Conservation (phyloP, 345 rosid genomes). For the Dovyalis caffra region DNA sequence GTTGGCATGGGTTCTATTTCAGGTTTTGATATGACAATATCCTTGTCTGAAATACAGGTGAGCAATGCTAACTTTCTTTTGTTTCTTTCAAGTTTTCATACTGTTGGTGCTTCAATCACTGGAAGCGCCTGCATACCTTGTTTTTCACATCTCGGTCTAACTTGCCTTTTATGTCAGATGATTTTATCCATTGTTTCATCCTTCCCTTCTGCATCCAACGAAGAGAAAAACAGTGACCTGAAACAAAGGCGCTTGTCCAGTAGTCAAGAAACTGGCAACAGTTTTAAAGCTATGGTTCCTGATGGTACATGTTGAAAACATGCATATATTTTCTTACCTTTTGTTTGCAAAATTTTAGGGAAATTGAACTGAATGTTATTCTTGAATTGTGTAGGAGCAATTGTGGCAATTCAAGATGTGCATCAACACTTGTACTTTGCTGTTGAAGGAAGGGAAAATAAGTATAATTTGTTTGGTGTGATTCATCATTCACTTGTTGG, state of each 20-base stretch:
- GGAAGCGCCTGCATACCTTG: slow-evolving; percentile 11
- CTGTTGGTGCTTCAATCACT: not conserved
- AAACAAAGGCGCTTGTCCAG: slow-evolving; percentile 33
- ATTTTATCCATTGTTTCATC: slow-evolving; percentile 58
- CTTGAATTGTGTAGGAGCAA: slow-evolving; percentile 54
- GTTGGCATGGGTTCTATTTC: slow-evolving; percentile 65
- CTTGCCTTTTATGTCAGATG: slow-evolving; percentile 50
- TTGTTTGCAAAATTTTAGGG: slow-evolving; percentile 18
- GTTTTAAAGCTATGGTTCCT: slow-evolving; percentile 60
- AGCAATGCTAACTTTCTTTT: slow-evolving; percentile 11
- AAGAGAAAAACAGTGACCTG: slow-evolving; percentile 35
- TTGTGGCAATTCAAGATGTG: slow-evolving; percentile 83
- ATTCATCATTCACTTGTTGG: slow-evolving; percentile 88
- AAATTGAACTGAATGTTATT: slow-evolving; percentile 18
- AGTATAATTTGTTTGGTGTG: slow-evolving; percentile 52
- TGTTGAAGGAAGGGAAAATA: slow-evolving; percentile 62
- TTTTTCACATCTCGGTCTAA: slow-evolving; percentile 22
- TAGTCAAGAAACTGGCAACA: slow-evolving; percentile 38
- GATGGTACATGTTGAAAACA: slow-evolving; percentile 52
- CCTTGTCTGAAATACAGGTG: slow-evolving; percentile 77
- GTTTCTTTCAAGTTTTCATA: slow-evolving; percentile 7
- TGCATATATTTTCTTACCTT: not conserved
- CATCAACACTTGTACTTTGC: slow-evolving; percentile 80
- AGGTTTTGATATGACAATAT: slow-evolving; percentile 65
- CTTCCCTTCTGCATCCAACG: slow-evolving; percentile 42